Percentiles rank a stretch among this genome's conserved stretches.
Evolutionary conservation across 441 rosid genomes (phyloP).

Genomic region (Adansonia madagascariensis): DNA sequence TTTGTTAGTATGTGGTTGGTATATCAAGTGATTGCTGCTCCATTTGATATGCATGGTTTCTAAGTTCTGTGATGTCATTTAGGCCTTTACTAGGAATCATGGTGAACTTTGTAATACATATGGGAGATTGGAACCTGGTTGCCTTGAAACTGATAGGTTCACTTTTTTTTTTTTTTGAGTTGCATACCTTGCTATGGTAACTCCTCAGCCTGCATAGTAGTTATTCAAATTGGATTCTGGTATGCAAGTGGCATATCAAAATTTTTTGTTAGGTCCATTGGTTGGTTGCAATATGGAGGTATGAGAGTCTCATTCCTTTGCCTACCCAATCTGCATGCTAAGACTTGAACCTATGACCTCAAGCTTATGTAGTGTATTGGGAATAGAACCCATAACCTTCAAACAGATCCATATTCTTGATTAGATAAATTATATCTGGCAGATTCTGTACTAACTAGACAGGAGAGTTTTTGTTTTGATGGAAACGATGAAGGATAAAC

Average conservation of each 20-base stretch:
- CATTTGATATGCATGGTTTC: neutral
- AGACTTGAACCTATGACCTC: neutral
- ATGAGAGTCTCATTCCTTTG: neutral
- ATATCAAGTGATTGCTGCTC: neutral
- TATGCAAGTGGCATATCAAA: neutral
- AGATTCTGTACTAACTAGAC: constrained; percentile 1
- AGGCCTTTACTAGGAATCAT: neutral
- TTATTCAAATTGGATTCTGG: constrained; percentile 1
- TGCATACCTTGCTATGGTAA: constrained; percentile 2
- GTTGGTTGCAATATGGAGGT: constrained; percentile 13
- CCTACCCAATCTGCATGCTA: neutral
- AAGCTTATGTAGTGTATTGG: neutral
- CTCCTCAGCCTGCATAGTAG: neutral
- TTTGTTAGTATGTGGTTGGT: neutral
- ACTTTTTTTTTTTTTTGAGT: neutral
- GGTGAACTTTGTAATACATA: neutral
- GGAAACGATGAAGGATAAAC: constrained; percentile 11
- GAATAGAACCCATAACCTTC: neutral
- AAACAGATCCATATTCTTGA: neutral
- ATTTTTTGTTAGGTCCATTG: neutral
- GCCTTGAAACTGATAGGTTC: constrained; percentile 5
- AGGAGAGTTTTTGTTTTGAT: neutral
- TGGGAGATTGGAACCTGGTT: constrained; percentile 4
- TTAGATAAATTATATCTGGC: neutral
- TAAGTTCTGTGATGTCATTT: neutral